Base-by-base conservation (phyloP, 106 monocot species). In the Acorus gramineus region DNA sequence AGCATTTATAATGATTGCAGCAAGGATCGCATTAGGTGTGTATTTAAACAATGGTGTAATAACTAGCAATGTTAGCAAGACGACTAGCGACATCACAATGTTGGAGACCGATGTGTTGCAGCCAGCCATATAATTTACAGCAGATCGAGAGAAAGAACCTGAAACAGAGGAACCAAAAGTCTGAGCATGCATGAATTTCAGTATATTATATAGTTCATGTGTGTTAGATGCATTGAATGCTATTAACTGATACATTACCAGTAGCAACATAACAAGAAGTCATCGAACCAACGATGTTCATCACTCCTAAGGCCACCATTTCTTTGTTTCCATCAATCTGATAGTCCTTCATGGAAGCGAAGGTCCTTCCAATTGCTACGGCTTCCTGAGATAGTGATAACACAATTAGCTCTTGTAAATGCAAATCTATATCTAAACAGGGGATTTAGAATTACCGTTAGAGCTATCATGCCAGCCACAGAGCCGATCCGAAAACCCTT, bases 321-420 rank as follows among this genome's bases (percentile, higher is more conserved):
- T 94, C 94, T 65, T 79, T 86, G 76, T 94, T 94, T 61, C 94
- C 94, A 75, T 95, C 94, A 47, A 95, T 43, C 44, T 82, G 71
- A 65, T 95, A 95, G 64, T 87, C 90, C 64, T 95, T 95, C 84
- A 90, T 76, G 14, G 82, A 74, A 53, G 94, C 94, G 82, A 95
- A 95, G 10, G 94, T 87, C 71, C 94, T 84, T 49, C 86, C 94
- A 46, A 95, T 95, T 4, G 94, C 94, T 58, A 82, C 69, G 50
- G 90, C 94, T 84, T 95, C 94, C 94, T 95, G 62, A 58, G 52
- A 68, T 73, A 11, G 13, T 47, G 9, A 55, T 56, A 66, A 11
- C 49, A 14, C 8, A 6, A 13, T 44, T 55, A 11, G 2, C 42
- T 50, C 6, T 8, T 14, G 9, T 56, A 44, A 42, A 47, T 11